Evolutionary conservation across 2,329 filamentous ascomycete species (phyloP).

Genomic region (Apiospora saccharicola): DNA sequence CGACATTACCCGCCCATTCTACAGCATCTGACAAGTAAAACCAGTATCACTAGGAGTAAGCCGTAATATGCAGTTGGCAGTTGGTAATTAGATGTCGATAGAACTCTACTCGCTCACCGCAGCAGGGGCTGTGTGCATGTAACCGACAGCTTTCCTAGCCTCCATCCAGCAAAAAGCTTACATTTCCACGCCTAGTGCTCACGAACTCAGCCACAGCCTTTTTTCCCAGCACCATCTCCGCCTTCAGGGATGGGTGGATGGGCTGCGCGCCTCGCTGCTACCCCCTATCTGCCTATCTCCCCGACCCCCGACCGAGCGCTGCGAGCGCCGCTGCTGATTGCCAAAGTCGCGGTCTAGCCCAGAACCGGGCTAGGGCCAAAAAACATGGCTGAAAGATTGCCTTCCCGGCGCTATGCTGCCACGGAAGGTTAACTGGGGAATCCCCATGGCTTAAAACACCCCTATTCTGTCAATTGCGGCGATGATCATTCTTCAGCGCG

Average conservation of each 20-base stretch:
- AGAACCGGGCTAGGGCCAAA: background rate
- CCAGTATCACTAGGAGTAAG: background rate
- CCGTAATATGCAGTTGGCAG: background rate
- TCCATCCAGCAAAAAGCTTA: background rate
- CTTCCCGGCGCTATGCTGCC: conserved; percentile 18
- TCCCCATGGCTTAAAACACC: conserved; percentile 3
- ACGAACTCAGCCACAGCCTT: conserved; percentile 8
- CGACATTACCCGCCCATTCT: background rate
- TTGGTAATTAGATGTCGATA: background rate
- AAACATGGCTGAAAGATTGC: conserved; percentile 14
- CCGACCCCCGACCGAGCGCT: background rate
- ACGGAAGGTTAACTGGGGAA: conserved; percentile 14
- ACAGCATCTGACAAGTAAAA: background rate
- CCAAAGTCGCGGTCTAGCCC: background rate
- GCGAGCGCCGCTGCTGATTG: background rate
- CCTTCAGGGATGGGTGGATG: background rate
- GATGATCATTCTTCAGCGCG: background rate
- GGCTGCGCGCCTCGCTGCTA: background rate
- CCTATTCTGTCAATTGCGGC: background rate
- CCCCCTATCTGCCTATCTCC: background rate
- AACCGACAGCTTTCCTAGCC: background rate
- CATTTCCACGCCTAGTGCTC: background rate
- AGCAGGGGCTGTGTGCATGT: background rate
- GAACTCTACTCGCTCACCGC: background rate
- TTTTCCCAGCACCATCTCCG: background rate